Evolutionary conservation across 106 monocot species (phyloP).

Genomic region (Cymbidium sinense): DNA sequence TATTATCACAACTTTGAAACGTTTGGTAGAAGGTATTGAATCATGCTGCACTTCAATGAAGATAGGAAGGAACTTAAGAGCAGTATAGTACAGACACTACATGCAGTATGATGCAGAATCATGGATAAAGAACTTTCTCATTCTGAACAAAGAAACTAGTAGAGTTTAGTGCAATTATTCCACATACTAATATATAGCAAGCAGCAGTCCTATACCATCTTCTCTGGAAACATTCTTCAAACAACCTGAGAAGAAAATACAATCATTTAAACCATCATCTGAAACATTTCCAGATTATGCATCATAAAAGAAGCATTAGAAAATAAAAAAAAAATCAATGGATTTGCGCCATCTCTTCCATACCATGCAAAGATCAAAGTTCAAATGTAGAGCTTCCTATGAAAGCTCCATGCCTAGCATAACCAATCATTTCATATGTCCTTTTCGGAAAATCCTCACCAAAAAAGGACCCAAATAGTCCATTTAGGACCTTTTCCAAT

Average conservation of each 20-base stretch:
- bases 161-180: conserved; percentile 1
- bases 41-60: not conserved
- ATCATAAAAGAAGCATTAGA: too few relatives aligned
- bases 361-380: not conserved
- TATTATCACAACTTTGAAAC: not conserved
- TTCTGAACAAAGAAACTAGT: not conserved
- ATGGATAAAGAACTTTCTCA: not conserved
- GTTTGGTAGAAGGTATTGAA: not conserved
- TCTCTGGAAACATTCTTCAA: conserved; percentile 98
- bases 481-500: not conserved
- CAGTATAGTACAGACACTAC: not conserved
- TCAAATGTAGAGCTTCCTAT: not conserved
- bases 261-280: not conserved
- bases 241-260: conserved; percentile 49
- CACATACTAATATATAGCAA: conserved; percentile 95
- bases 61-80: not conserved
- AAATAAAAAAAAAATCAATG: not conserved
- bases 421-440: not conserved
- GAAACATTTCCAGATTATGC: not conserved
- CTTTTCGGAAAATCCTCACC: not conserved
- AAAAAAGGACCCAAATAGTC: not conserved
- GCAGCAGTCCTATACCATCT: conserved; percentile 99
- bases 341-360: not conserved
- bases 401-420: not conserved
- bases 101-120: not conserved